These are phyloP conservation scores for Pseudogymnoascus sp. DNA, from an alignment of 2,329 filamentous ascomycete genomes.

Conservation along the genomic window DNA sequence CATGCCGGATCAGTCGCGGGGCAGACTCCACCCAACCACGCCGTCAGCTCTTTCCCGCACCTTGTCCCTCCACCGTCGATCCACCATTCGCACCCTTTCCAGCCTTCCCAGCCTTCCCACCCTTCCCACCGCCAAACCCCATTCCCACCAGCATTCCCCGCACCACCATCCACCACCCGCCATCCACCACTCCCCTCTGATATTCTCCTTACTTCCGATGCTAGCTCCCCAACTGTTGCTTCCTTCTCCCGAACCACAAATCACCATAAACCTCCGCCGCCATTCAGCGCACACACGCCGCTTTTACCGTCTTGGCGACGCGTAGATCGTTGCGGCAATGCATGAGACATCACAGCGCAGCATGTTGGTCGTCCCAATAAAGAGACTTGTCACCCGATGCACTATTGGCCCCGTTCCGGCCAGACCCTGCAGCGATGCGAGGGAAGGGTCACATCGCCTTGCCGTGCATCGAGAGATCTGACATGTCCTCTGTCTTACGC, in stretches of 20 bases:
- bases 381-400: neutral
- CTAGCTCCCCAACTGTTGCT: neutral
- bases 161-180: too few species aligned
- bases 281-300: neutral
- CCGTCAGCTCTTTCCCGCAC: neutral
- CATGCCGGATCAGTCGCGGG: neutral
- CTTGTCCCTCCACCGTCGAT: slow-evolving; percentile 1
- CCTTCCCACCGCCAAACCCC: too few species aligned
- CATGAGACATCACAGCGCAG: neutral
- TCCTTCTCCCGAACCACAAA: neutral
- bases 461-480: neutral
- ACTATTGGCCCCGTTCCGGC: neutral
- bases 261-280: neutral
- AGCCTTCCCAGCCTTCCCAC: neutral
- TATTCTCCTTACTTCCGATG: neutral
- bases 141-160: neutral
- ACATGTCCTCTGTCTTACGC: neutral
- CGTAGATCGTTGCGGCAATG: neutral
- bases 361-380: neutral
- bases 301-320: neutral
- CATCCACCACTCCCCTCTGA: neutral
- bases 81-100: neutral
- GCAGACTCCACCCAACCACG: neutral
- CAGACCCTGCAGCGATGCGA: neutral
- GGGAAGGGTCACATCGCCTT: neutral